Base-by-base conservation (phyloP, 192 early-diverging fungal species). In the Fimicolochytrium jonesii region DNA sequence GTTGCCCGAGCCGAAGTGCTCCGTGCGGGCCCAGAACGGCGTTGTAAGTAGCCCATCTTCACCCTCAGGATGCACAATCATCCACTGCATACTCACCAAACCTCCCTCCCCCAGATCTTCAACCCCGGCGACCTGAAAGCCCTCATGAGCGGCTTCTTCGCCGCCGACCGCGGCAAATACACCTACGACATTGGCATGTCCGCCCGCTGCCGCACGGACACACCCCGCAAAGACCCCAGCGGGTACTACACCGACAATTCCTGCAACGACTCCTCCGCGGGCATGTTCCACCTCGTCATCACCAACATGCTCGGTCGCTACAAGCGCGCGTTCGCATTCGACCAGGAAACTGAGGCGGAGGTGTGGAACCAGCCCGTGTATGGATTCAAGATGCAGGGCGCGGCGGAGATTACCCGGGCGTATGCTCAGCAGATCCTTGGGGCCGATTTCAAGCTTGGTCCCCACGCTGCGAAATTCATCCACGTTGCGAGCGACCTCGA, bases 311-410 rank as follows among this genome's bases (percentile, higher is more conserved):
- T 50, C 23, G 6, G 26, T 5, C n/a, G 26, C 1, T 29, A 18
- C 31, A 41, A 41, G 20, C 33, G n/a, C 5, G 20, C 31, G 1
- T 56, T 56, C 23, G 55, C 55, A 4, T 56, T 56, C 23, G 55
- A 56, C 39, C 34, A 35, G 18, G 31, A 56, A n/a, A 56, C 55
- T 3, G 6, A 31, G 33, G 55, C 33, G 5, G 33, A 56, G 55
- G 55, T 56, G 20, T 56, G 55, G 55, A 56, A 56, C 39, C 55
- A 56, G 55, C 55, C 55, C 23, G 55, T 56, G 18, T 42, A 56
- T 20, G 55, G 55, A 18, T 56, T 37, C 33, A 36, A 5, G 18
- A 20, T 37, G 33, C 33, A 41, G 1, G 20, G 18, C 33, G 4
- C 15, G 18, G 11, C 10, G 33, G 39, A 35, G 33, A 22, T 56